phyloP scores from a whole-genome alignment of 1,139 yeast species.

The Suhomyces anneliseae region DNA sequence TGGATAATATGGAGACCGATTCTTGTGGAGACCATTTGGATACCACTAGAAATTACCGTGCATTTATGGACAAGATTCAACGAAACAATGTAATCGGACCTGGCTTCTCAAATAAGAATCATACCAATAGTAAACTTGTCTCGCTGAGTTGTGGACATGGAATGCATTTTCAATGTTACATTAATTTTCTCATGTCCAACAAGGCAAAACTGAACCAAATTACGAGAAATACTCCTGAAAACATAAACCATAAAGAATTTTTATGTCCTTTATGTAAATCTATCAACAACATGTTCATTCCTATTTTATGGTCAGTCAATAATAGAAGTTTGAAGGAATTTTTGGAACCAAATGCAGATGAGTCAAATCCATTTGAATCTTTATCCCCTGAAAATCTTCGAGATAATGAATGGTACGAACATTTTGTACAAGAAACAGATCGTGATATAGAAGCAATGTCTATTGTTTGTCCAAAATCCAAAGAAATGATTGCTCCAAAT shows the following conservation, averaged over 20 bases:
- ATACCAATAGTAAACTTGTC: slow-evolving; percentile 50
- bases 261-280: slow-evolving; percentile 92
- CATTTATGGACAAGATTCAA: slow-evolving; percentile 36
- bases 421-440: slow-evolving; percentile 22
- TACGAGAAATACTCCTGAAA: slow-evolving; percentile 80
- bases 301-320: slow-evolving; percentile 56
- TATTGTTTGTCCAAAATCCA: slow-evolving; percentile 27
- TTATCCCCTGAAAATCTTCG: slow-evolving; percentile 18
- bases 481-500: slow-evolving; percentile 24
- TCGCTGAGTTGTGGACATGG: slow-evolving; percentile 93
- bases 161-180: slow-evolving; percentile 79
- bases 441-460: slow-evolving; percentile 27
- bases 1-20: slow-evolving; percentile 14
- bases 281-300: slow-evolving; percentile 78
- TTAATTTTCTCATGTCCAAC: slow-evolving; percentile 57
- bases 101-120: slow-evolving; percentile 53
- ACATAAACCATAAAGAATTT: slow-evolving; percentile 67
- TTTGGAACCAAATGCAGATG: slow-evolving; percentile 11
- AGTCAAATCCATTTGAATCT: slow-evolving; percentile 17
- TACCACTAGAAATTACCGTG: slow-evolving; percentile 34
- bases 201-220: slow-evolving; percentile 65
- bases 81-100: slow-evolving; percentile 61
- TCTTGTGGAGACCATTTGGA: neutral
- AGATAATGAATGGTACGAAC: slow-evolving; percentile 29
- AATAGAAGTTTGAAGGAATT: slow-evolving; percentile 30